Evolutionary conservation across 2,329 filamentous ascomycete genomes (phyloP).

Genomic region (Lecanicillium sp.): DNA sequence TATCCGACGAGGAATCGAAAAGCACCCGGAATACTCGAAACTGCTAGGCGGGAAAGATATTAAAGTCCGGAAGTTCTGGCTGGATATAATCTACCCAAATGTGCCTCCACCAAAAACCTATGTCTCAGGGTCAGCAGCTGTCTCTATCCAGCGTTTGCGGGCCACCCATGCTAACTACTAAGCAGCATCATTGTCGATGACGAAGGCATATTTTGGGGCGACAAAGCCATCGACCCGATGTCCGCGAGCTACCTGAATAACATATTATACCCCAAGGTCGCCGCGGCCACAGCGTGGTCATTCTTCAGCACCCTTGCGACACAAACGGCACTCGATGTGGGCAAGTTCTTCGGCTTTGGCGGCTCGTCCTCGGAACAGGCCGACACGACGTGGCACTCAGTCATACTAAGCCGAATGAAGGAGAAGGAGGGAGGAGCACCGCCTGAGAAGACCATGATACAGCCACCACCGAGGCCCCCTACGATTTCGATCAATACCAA

Average conservation of each 20-base stretch:
- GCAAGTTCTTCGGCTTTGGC: conserved; percentile 38
- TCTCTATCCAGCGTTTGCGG: neutral
- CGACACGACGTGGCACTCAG: conserved; percentile 24
- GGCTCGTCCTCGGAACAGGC: conserved; percentile 9
- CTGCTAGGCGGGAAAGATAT: conserved; percentile 39
- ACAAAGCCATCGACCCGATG: conserved; percentile 39
- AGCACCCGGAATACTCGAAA: conserved; percentile 31
- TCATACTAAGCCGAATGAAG: conserved; percentile 20
- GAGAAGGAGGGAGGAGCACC: conserved; percentile 22
- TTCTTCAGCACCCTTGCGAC: conserved; percentile 41
- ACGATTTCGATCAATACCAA: no score
- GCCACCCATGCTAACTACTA: conserved; percentile 13
- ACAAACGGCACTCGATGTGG: conserved; percentile 35
- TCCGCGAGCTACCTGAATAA: conserved; percentile 37
- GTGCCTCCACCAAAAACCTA: conserved; percentile 52
- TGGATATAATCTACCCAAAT: conserved; percentile 53
- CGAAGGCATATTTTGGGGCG: conserved; percentile 39
- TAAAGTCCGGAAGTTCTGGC: conserved; percentile 45
- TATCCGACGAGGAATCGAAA: conserved; percentile 29
- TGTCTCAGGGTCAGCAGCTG: conserved; percentile 47
- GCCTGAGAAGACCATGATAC: conserved; percentile 20
- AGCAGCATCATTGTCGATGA: conserved; percentile 41
- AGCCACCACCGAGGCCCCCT: no score
- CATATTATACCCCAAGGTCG: conserved; percentile 45
- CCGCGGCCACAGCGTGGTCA: conserved; percentile 43